Evolutionary conservation across 371 early-diverging fungal species (phyloP).

Genomic region (Entomophthora muscae): DNA sequence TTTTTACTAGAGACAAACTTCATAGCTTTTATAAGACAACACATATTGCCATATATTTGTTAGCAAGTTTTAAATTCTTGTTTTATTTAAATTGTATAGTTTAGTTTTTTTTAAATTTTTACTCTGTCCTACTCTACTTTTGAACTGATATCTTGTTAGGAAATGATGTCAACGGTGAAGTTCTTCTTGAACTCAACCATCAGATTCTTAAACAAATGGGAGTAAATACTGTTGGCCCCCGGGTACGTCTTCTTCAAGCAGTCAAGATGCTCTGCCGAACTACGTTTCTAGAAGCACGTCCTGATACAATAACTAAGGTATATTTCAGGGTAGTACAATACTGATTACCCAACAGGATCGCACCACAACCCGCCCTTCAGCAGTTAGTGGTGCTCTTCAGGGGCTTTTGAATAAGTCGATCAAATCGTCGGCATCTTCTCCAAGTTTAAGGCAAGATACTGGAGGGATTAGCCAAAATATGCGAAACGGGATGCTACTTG

Average conservation of each 20-base stretch:
- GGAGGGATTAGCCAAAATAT: neutral
- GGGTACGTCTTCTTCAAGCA: conserved; percentile 53
- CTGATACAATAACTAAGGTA: neutral
- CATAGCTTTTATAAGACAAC: no score
- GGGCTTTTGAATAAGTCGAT: neutral
- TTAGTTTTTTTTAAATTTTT: neutral
- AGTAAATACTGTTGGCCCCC: conserved; percentile 64
- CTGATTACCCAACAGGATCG: neutral
- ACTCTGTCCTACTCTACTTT: neutral
- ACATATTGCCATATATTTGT: no score
- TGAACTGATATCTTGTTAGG: conserved; percentile 15
- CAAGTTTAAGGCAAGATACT: neutral
- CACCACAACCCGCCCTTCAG: neutral
- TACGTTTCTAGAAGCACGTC: neutral
- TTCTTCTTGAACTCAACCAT: conserved; percentile 66
- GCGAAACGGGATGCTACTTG: neutral
- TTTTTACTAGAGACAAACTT: neutral
- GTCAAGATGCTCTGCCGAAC: conserved; percentile 42
- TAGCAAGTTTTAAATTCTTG: no score
- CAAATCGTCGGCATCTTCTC: neutral
- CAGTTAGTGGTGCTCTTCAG: neutral
- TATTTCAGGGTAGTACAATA: neutral
- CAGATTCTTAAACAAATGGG: conserved; percentile 63
- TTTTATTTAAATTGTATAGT: no score
- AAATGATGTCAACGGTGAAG: conserved; percentile 59